Percentiles rank a stretch among this genome's conserved stretches.
Evolutionary conservation across 306 rosid genomes (phyloP).

Genomic region (Fragaria nilgerrensis): DNA sequence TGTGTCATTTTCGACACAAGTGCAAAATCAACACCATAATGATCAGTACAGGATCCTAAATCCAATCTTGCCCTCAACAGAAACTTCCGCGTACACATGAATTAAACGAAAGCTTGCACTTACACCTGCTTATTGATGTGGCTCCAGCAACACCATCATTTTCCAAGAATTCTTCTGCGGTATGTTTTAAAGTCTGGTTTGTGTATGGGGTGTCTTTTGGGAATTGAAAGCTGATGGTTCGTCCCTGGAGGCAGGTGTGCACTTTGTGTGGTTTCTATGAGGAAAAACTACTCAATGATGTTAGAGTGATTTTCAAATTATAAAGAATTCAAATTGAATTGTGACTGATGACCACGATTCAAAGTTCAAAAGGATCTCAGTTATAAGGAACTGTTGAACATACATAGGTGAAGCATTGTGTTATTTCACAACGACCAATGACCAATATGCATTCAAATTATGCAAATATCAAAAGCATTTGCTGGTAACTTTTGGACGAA

Average conservation of each 20-base stretch:
- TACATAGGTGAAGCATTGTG: too few species aligned
- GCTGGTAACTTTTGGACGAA: too few species aligned
- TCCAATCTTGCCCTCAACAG: conserved; percentile 12
- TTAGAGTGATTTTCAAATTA: too few species aligned
- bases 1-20: neutral
- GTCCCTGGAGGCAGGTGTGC: conserved; percentile 7
- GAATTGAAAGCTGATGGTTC: conserved; percentile 25
- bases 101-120: conserved; percentile 35
- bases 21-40: neutral
- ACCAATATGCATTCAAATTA: too few species aligned
- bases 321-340: too few species aligned
- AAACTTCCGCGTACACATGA: neutral
- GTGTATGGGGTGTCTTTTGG: conserved; percentile 24
- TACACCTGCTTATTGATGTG: conserved; percentile 45
- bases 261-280: conserved; percentile 30
- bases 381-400: too few species aligned
- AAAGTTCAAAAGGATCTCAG: too few species aligned
- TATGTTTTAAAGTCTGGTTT: conserved; percentile 40
- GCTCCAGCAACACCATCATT: conserved; percentile 28
- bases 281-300: conserved; percentile 18
- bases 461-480: too few species aligned
- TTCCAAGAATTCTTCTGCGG: conserved; percentile 48
- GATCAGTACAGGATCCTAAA: neutral
- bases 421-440: too few species aligned
- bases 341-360: too few species aligned